A percentile compares a stretch with the other conserved stretches of the same genome.
Conservation (phyloP, 495 filamentous ascomycete genomes). For the Annulohypoxylon maeteangense region DNA sequence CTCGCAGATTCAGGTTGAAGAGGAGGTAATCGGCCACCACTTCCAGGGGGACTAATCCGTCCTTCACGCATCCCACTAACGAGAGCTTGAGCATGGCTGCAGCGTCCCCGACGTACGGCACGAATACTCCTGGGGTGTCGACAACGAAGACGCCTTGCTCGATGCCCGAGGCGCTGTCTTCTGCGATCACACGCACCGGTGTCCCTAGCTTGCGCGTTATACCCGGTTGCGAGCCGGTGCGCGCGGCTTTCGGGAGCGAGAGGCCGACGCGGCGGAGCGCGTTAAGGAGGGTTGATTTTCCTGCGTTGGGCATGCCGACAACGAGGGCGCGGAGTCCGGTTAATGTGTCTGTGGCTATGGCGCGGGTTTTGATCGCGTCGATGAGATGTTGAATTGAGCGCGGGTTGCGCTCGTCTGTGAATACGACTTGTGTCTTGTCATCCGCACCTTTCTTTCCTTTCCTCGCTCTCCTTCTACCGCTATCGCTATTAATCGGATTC, state of each 20-base stretch:
- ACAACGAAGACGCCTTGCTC: conserved; percentile 59
- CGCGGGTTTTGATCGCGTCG: conserved; percentile 47
- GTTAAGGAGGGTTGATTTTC: conserved; percentile 92
- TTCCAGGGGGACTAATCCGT: conserved; percentile 78
- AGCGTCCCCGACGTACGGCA: conserved; percentile 85
- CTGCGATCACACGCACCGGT: conserved; percentile 76
- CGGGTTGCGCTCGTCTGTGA: conserved; percentile 57
- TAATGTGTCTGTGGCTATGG: conserved; percentile 47
- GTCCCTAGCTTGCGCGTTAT: conserved; percentile 86
- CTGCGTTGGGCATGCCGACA: conserved; percentile 97
- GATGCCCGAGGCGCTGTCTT: conserved; percentile 42
- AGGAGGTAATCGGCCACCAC: conserved; percentile 90
- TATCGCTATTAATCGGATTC: background rate
- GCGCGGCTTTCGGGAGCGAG: conserved; percentile 71
- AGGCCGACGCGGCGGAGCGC: conserved; percentile 76
- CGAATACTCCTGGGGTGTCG: conserved; percentile 81
- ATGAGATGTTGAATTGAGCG: conserved; percentile 46
- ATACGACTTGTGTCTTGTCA: conserved; percentile 40
- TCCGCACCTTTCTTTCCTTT: conserved; percentile 25
- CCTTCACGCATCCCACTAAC: conserved; percentile 89
- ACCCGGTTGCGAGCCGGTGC: conserved; percentile 87
- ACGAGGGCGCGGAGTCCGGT: conserved; percentile 80
- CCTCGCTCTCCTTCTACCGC: background rate
- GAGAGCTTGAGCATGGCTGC: conserved; percentile 94
- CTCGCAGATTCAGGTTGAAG: conserved; percentile 77